Evolutionary conservation across 2,329 filamentous ascomycete species (phyloP), one percentile per base, ranked within the genome.

Genomic region (Elsinoe necatrix): DNA sequence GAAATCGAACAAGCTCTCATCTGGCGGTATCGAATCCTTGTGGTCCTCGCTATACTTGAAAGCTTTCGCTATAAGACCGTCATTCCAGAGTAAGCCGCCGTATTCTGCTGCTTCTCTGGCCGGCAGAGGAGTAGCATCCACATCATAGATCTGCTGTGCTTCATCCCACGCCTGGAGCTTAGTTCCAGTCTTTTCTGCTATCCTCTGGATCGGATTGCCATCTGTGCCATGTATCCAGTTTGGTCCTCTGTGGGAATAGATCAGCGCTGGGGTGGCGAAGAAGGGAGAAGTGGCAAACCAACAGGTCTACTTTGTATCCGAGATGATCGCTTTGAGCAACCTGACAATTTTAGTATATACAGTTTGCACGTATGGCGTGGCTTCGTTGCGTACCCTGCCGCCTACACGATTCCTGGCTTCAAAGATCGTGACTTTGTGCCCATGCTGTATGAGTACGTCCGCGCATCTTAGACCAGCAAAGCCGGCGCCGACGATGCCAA

Each of bases 161-260:
- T 75, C 74, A 47, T 84, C 80, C 68, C 77, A 79, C 43, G 73
- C 74, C 64, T 79, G 73, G 1, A 77, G 70, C 8, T 68, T 61
- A 0, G 80, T 87, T 1, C 75, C 71, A 0, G 84, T 87, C 60
- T 80, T 72, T 61, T 77, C 79, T 11, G 84, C 85, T 16, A 89
- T 72, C 42, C 85, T 80, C 37, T 85, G 68, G 14, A 89, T 86
- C 0, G 86, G 84, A 64, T 89, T 90, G 60, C 83, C 76, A 0
- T 80, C 73, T 4, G 84, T 87, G 31, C 86, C 86, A 59, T 90
- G 86, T 54, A 90, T 87, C 86, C 86, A 90, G 63, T 89, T 90
- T n/a, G 86, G 84, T 0, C 86, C 86, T 29, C 80, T 83, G 43
- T 27, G 3, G 7, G 23, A 2, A 1, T 3, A 21, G 31, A n/a